phyloP scores from a whole-genome alignment of 2,329 filamentous ascomycete genomes.

The Calonectria multiphialidica region DNA sequence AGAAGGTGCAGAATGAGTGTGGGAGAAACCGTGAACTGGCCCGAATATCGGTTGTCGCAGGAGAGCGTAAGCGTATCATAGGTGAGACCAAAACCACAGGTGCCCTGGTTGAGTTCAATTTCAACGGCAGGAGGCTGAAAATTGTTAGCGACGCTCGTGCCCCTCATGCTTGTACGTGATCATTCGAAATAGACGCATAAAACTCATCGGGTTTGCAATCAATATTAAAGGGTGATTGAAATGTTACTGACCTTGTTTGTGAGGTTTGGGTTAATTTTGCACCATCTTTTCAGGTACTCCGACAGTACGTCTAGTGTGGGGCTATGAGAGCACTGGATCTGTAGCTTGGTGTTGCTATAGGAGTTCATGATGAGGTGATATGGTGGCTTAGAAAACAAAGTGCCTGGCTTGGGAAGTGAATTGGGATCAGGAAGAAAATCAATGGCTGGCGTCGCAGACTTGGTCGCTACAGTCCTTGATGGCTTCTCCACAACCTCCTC shows the following conservation, averaged over 20 bases:
- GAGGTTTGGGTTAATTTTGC: slow-evolving; percentile 55
- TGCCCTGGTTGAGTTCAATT: slow-evolving; percentile 56
- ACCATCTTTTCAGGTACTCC: slow-evolving; percentile 62
- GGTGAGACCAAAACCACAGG: slow-evolving; percentile 57
- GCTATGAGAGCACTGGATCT: slow-evolving; percentile 61
- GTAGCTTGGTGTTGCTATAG: slow-evolving; percentile 46
- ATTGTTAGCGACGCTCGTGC: neutral
- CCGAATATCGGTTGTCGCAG: slow-evolving; percentile 48
- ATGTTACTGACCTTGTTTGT: slow-evolving; percentile 47
- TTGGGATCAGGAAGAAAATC: slow-evolving; percentile 55
- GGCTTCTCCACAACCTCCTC: slow-evolving; percentile 36
- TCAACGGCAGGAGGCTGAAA: slow-evolving; percentile 56
- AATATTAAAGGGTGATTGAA: neutral
- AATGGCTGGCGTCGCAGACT: neutral
- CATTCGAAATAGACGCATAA: too few species aligned
- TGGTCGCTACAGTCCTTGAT: neutral
- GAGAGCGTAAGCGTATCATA: slow-evolving; percentile 58
- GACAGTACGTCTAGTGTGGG: slow-evolving; percentile 58
- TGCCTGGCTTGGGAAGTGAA: slow-evolving; percentile 59
- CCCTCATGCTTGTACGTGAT: too few species aligned
- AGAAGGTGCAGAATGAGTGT: slow-evolving; percentile 59
- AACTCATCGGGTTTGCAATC: neutral
- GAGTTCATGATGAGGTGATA: slow-evolving; percentile 59
- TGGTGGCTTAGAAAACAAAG: slow-evolving; percentile 60
- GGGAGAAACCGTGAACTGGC: slow-evolving; percentile 52